Evolutionary conservation across 1,139 yeast genomes (phyloP).

Genomic region (Geotrichum bryndzae): DNA sequence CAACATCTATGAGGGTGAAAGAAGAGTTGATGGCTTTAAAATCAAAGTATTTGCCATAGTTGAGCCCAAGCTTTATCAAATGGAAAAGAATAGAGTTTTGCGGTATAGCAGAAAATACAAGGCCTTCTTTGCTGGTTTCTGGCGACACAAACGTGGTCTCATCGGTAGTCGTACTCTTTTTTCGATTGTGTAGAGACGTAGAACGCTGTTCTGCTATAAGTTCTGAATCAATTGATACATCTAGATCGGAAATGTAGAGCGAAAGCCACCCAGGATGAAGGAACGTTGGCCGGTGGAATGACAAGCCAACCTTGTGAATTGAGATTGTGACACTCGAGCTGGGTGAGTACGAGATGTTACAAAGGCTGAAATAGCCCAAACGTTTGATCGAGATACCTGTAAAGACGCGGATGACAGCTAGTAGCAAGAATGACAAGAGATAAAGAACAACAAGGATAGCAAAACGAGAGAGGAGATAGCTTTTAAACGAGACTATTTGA

Average conservation of each 20-base stretch:
- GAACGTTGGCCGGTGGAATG: conserved; percentile 39
- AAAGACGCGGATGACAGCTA: conserved; percentile 38
- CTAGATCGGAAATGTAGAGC: conserved; percentile 29
- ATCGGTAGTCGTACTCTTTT: not conserved
- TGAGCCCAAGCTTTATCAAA: conserved; percentile 27
- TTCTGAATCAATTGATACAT: conserved; percentile 30
- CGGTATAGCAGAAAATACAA: conserved; percentile 24
- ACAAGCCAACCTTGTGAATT: conserved; percentile 35
- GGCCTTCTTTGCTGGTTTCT: conserved; percentile 5
- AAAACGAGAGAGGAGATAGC: conserved; percentile 18
- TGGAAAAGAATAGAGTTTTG: conserved; percentile 25
- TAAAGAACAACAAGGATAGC: conserved; percentile 29
- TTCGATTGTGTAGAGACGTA: not conserved
- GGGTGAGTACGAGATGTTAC: conserved; percentile 35
- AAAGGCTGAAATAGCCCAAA: conserved; percentile 38
- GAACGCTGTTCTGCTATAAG: conserved; percentile 2
- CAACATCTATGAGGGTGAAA: conserved; percentile 26
- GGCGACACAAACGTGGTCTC: not conserved
- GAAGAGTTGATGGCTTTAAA: conserved; percentile 27
- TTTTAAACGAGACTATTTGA: conserved; percentile 2
- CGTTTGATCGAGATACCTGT: conserved; percentile 42
- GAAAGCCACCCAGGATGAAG: conserved; percentile 39
- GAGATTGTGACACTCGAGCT: conserved; percentile 33
- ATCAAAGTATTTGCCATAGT: conserved; percentile 29
- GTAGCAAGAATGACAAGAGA: conserved; percentile 34